A percentile compares a stretch with the other conserved stretches of the same genome.
Evolutionary conservation across 1,284 basidiomycete species (phyloP).

Genomic region (Ustilago hordei): DNA sequence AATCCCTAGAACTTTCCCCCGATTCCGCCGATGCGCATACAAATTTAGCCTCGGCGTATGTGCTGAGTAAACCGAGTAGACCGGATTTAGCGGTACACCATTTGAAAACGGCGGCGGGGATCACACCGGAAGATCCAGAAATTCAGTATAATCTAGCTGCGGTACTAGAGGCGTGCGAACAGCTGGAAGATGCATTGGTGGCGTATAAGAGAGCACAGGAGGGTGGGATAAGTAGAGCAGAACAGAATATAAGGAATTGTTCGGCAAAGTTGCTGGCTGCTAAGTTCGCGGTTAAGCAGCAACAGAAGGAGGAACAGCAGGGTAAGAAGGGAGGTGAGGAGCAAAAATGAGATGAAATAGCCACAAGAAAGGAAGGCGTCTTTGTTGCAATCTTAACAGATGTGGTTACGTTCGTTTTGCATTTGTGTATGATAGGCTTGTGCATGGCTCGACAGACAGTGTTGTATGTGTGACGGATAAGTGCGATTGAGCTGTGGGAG

Average conservation of each 20-base stretch:
- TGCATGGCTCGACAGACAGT: neutral
- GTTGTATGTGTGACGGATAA: too few relatives aligned
- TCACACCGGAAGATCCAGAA: conserved; percentile 91
- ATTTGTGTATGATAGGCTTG: neutral
- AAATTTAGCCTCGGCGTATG: conserved; percentile 92
- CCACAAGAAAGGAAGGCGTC: too few relatives aligned
- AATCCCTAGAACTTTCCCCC: conserved; percentile 76
- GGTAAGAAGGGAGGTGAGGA: conserved; percentile 4
- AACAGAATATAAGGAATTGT: conserved; percentile 87
- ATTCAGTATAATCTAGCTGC: conserved; percentile 94
- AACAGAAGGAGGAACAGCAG: conserved; percentile 27
- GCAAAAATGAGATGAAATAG: neutral
- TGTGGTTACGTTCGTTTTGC: neutral
- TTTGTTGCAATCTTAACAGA: neutral
- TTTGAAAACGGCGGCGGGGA: conserved; percentile 81
- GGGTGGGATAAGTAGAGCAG: conserved; percentile 79
- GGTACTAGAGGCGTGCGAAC: conserved; percentile 86
- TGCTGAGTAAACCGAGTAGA: conserved; percentile 84
- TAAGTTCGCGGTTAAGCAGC: conserved; percentile 40
- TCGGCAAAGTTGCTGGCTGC: conserved; percentile 72
- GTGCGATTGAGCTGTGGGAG: too few relatives aligned
- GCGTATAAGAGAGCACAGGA: conserved; percentile 83
- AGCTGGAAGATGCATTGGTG: conserved; percentile 81
- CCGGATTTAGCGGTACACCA: conserved; percentile 86
- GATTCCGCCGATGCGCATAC: conserved; percentile 90